phyloP scores from a whole-genome alignment of 805 yeast species.

The Cephaloascus albidus region DNA sequence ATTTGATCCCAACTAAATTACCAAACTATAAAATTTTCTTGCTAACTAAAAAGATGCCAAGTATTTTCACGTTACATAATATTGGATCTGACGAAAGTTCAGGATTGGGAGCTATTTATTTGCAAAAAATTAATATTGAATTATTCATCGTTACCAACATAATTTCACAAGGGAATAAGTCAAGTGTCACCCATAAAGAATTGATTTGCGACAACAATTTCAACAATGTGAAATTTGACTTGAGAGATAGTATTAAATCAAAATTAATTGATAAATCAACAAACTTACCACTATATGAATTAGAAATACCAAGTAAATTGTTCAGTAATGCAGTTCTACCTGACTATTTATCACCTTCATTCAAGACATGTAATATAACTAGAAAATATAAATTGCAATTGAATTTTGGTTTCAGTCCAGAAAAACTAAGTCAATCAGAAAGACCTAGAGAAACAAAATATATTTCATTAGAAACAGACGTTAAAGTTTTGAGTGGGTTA shows the following conservation, averaged over 20 bases:
- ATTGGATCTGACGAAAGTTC: conserved; percentile 31
- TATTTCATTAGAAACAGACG: conserved; percentile 17
- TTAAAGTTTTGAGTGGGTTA: conserved; percentile 24
- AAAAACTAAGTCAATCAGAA: conserved; percentile 4
- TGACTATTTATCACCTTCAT: conserved; percentile 40
- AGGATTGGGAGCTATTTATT: conserved; percentile 35
- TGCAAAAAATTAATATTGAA: conserved; percentile 26
- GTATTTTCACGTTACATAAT: conserved; percentile 16
- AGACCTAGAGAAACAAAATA: conserved; percentile 7
- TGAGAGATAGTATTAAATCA: conserved; percentile 20
- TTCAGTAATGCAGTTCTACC: conserved; percentile 35
- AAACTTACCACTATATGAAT: conserved; percentile 19
- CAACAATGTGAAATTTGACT: conserved; percentile 27
- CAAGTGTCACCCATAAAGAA: background rate
- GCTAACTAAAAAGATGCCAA: conserved; percentile 18
- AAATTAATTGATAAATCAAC: conserved; percentile 6
- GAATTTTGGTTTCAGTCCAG: conserved; percentile 14
- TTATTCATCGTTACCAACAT: conserved; percentile 8
- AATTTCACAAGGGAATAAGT: conserved; percentile 2
- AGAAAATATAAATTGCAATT: conserved; percentile 31
- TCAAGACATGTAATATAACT: conserved; percentile 45
- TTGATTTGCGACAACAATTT: conserved; percentile 20
- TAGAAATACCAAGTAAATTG: conserved; percentile 32
- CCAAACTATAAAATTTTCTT: conserved; percentile 24
- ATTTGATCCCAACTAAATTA: conserved; percentile 31